A percentile compares a stretch with the other conserved stretches of the same genome.
Evolutionary conservation across 1,284 basidiomycete species (phyloP).

Genomic region (Ceratobasidium theobromae): DNA sequence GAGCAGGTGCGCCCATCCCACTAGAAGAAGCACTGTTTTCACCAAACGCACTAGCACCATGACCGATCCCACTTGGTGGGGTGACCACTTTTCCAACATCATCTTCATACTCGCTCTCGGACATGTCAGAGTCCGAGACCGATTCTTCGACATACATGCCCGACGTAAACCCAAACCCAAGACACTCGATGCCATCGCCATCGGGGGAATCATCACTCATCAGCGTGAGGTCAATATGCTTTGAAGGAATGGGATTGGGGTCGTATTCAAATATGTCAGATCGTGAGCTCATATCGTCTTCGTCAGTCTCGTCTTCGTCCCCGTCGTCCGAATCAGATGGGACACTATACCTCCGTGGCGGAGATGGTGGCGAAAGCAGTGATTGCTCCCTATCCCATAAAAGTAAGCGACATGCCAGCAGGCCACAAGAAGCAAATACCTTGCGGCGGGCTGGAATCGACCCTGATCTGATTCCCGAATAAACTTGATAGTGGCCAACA

Average conservation of each 20-base stretch:
- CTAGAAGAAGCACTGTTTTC: background rate
- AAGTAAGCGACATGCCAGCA: background rate
- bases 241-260: background rate
- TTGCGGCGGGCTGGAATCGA: background rate
- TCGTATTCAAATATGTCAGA: slow-evolving; percentile 25
- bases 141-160: slow-evolving; percentile 1
- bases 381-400: background rate
- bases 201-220: slow-evolving; percentile 18
- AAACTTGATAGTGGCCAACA: slow-evolving; percentile 21
- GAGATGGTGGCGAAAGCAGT: slow-evolving; percentile 1
- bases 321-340: slow-evolving; percentile 22
- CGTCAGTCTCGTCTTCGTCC: slow-evolving; percentile 9
- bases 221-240: slow-evolving; percentile 19
- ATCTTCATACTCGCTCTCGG: slow-evolving; percentile 26
- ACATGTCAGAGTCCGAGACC: slow-evolving; percentile 24
- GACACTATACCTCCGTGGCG: slow-evolving; percentile 10
- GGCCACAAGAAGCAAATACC: background rate
- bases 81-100: background rate
- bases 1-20: background rate
- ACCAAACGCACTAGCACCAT: background rate
- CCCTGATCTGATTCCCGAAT: slow-evolving; percentile 7
- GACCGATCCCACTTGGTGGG: background rate
- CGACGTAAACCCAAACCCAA: slow-evolving; percentile 15
- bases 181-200: slow-evolving; percentile 18
- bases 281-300: slow-evolving; percentile 13